These are phyloP conservation scores for Podila epicladia DNA, from an alignment of 192 early-diverging fungal species.

Conservation along the genomic window DNA sequence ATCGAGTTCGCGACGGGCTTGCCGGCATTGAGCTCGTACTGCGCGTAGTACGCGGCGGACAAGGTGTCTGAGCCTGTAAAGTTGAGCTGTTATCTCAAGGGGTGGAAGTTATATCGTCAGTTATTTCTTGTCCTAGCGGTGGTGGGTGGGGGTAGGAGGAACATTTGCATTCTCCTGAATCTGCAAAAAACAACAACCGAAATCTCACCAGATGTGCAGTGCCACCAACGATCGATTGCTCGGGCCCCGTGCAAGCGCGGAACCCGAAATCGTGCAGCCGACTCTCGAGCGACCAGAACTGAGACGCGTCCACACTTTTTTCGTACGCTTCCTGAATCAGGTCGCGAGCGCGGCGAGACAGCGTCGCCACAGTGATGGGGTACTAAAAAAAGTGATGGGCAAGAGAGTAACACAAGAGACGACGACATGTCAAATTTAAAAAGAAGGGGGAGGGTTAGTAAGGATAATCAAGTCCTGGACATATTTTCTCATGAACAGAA, in stretches of 20 bases:
- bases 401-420: background rate
- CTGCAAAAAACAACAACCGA: background rate
- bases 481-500: too few species aligned
- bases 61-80: slow-evolving; percentile 87
- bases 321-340: slow-evolving; percentile 70
- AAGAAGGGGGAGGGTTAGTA: background rate
- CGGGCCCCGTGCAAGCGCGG: slow-evolving; percentile 85
- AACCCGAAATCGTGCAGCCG: slow-evolving; percentile 95
- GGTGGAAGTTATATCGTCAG: slow-evolving; percentile 1
- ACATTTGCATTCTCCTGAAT: too few species aligned
- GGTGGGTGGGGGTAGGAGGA: too few species aligned
- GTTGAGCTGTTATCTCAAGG: slow-evolving; percentile 64
- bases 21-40: slow-evolving; percentile 79
- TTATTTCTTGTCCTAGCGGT: background rate
- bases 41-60: slow-evolving; percentile 81
- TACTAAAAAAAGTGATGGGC: slow-evolving; percentile 61
- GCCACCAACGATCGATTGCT: slow-evolving; percentile 90
- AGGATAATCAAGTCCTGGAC: too few species aligned
- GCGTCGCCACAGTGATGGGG: slow-evolving; percentile 85
- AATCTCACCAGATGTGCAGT: slow-evolving; percentile 77
- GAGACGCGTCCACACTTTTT: slow-evolving; percentile 70
- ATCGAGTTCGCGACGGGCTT: slow-evolving; percentile 79
- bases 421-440: background rate
- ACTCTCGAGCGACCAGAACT: slow-evolving; percentile 63
- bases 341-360: slow-evolving; percentile 73